Evolutionary conservation across 108 stramenopile genomes (phyloP), one percentile per base, ranked within the genome.

Genomic region (Cyclotella cryptica): DNA sequence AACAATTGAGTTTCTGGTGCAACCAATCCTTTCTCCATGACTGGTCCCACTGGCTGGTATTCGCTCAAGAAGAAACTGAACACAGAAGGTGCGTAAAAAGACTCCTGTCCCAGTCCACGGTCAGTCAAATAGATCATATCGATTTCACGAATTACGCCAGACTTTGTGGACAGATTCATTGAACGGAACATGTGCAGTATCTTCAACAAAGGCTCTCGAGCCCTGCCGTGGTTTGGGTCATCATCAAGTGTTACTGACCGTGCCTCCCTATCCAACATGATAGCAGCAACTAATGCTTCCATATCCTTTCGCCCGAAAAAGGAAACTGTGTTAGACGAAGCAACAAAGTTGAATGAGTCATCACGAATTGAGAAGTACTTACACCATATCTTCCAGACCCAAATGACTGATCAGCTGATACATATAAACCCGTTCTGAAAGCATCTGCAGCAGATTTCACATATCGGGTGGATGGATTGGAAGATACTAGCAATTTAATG

Each of bases 401-500:
- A 72, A 90, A 81, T 27, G 49, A 52, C 11, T 26, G 27, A 9
- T 42, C 63, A 54, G 74, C 22, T 13, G 22, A 28, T 0, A 35
- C 43, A 72, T 77, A 88, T 5, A 24, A 41, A 0, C 90, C 90
- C 14, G 41, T 83, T 18, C 43, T 66, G 72, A 88, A 92, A 11
- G 91, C 91, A 10, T 35, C 44, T 0, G 88, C 84, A n/a, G 80
- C 86, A 6, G 65, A 49, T 66, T 73, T 35, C 1, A 92, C 85
- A 68, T 84, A 89, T 3, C 84, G 21, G 26, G 91, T 88, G 17
- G 78, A 77, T 41, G 91, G 89, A 77, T 92, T 92, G 0, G 88
- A 88, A 47, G 84, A 78, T 6, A 77, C 79, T 58, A 92, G 74
- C 3, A 64, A 74, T 59, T 90, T 80, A 44, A 84, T 77, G 19